Evolutionary conservation across 306 rosid genomes (phyloP).

Genomic region (Cicer yamashitae): DNA sequence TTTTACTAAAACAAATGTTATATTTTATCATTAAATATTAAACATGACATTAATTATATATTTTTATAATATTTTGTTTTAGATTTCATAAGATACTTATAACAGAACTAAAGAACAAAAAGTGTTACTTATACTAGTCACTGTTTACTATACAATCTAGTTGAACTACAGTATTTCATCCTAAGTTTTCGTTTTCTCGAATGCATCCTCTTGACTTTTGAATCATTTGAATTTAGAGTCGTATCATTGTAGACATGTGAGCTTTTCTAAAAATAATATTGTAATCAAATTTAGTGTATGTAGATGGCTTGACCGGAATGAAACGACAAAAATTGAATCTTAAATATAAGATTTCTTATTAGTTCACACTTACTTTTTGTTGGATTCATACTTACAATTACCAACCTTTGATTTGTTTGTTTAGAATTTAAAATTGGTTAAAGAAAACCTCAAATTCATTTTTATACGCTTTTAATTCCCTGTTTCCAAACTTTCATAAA

Average conservation of each 20-base stretch:
- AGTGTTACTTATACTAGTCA: neutral
- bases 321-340: neutral
- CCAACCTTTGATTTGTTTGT: constrained; percentile 35
- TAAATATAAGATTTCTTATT: neutral
- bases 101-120: neutral
- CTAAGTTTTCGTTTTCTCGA: constrained; percentile 22
- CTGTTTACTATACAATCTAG: neutral
- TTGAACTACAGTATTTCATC: neutral
- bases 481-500: neutral
- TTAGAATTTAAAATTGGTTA: neutral
- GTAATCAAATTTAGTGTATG: neutral
- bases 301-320: constrained; percentile 9
- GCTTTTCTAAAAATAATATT: neutral
- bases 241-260: neutral
- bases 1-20: too few relatives aligned
- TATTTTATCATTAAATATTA: too few relatives aligned
- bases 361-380: constrained; percentile 37
- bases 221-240: neutral
- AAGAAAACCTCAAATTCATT: neutral
- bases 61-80: neutral
- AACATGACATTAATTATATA: neutral
- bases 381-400: constrained; percentile 23
- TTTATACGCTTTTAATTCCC: neutral
- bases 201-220: constrained; percentile 8
- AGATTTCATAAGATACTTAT: neutral